A percentile compares a stretch with the other conserved stretches of the same genome.
These are phyloP conservation scores for Kodamaea nitidulidarum DNA, from an alignment of 805 yeast genomes.

Conservation along the genomic window DNA sequence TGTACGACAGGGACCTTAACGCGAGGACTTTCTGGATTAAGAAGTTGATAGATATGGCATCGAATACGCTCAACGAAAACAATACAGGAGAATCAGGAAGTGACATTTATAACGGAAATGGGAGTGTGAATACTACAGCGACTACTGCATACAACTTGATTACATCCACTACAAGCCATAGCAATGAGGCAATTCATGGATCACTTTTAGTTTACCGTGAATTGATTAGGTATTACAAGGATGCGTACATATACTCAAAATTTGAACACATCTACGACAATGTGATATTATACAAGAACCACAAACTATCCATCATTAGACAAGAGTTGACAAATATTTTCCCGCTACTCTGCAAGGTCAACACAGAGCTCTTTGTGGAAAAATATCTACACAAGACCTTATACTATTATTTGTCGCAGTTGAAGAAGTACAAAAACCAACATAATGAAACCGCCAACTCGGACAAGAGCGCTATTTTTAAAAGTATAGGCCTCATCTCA, in stretches of 20 bases:
- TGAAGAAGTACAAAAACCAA: constrained; percentile 58
- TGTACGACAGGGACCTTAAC: constrained; percentile 71
- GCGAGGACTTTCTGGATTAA: constrained; percentile 73
- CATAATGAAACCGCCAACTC: constrained; percentile 35
- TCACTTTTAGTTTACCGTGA: constrained; percentile 79
- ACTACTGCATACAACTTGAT: constrained; percentile 19
- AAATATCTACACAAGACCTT: constrained; percentile 77
- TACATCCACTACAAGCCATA: constrained; percentile 19
- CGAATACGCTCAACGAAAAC: constrained; percentile 44
- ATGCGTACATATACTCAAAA: constrained; percentile 65
- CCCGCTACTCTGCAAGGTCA: constrained; percentile 78
- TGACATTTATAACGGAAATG: constrained; percentile 10
- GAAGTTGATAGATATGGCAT: constrained; percentile 64
- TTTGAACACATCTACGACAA: constrained; percentile 76
- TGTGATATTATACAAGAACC: constrained; percentile 69
- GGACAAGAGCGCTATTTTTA: constrained; percentile 72
- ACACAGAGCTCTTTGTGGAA: constrained; percentile 70
- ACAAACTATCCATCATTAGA: constrained; percentile 69
- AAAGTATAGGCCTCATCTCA: constrained; percentile 82
- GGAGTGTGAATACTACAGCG: constrained; percentile 10
- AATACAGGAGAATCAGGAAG: constrained; percentile 7
- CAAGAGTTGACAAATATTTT: constrained; percentile 80
- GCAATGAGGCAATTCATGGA: constrained; percentile 78
- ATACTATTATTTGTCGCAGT: constrained; percentile 69
- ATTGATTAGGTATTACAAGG: constrained; percentile 61